Evolutionary conservation across 768 basidiomycete species (phyloP).

Genomic region (Macrocybe gigantea): DNA sequence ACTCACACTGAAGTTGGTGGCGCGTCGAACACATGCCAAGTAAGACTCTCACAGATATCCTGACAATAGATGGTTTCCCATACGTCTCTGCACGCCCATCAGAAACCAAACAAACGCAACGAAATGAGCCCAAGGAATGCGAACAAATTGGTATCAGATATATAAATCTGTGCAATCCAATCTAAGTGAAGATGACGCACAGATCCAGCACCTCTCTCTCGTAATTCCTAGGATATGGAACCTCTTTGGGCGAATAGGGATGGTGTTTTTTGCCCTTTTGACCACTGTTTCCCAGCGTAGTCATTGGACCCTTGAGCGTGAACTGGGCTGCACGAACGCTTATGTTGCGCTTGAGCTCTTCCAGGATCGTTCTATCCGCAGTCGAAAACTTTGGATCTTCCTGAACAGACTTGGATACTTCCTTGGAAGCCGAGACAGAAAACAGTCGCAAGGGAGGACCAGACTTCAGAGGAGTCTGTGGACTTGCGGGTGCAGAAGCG

Average conservation of each 20-base stretch:
- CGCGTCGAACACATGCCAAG: conserved; percentile 58
- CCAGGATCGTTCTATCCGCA: conserved; percentile 54
- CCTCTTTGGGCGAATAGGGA: conserved; percentile 39
- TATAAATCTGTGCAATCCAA: not conserved
- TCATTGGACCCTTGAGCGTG: conserved; percentile 37
- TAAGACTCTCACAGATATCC: conserved; percentile 50
- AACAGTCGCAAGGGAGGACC: too few species aligned
- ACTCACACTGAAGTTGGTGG: conserved; percentile 56
- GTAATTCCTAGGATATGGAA: conserved; percentile 68
- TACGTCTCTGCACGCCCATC: conserved; percentile 45
- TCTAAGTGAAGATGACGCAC: conserved; percentile 36
- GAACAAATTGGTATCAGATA: not conserved
- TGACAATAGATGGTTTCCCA: conserved; percentile 58
- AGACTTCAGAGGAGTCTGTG: conserved; percentile 1
- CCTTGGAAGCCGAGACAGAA: too few species aligned
- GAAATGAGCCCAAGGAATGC: too few species aligned
- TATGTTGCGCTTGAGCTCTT: conserved; percentile 48
- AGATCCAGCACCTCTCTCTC: conserved; percentile 58
- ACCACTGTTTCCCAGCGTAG: conserved; percentile 19
- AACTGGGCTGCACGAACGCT: conserved; percentile 53
- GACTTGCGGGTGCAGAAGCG: conserved; percentile 3
- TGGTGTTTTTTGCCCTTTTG: conserved; percentile 50
- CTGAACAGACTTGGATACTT: not conserved
- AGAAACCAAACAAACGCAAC: too few species aligned
- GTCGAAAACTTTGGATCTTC: conserved; percentile 44